Evolutionary conservation across 2,329 filamentous ascomycete genomes (phyloP).

Genomic region (Meredithiella fracta): DNA sequence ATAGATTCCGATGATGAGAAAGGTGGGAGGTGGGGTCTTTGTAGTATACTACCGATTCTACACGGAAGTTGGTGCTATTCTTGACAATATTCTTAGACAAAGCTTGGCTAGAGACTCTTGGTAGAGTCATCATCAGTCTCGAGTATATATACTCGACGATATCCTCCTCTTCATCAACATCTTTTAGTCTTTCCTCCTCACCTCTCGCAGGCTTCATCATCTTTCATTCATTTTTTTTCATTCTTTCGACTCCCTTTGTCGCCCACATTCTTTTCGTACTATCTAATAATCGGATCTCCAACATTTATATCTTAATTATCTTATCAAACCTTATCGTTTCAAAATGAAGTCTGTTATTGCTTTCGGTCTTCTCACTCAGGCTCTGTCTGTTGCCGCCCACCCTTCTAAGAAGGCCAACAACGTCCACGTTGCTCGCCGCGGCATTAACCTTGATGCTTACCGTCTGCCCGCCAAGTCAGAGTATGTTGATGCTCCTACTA

Average conservation of each 20-base stretch:
- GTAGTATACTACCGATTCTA: too few species aligned
- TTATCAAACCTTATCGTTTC: constrained; percentile 1
- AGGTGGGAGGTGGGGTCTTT: too few species aligned
- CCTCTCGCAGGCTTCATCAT: constrained; percentile 5
- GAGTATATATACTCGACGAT: background rate
- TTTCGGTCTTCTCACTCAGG: constrained; percentile 22
- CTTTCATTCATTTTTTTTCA: constrained; percentile 1
- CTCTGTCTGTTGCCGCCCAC: constrained; percentile 21
- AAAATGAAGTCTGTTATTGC: constrained; percentile 22
- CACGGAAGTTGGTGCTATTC: too few species aligned
- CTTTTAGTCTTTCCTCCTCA: constrained; percentile 9
- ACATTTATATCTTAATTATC: background rate
- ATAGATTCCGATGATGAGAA: too few species aligned
- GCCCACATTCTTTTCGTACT: too few species aligned
- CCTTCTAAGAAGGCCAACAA: constrained; percentile 18
- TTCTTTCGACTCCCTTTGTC: background rate
- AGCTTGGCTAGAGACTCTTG: background rate
- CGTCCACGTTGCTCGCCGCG: constrained; percentile 18
- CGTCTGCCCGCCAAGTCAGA: constrained; percentile 20
- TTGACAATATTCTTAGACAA: too few species aligned
- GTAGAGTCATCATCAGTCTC: background rate
- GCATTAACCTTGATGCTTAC: constrained; percentile 22
- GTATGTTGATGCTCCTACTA: constrained; percentile 20
- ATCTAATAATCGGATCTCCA: too few species aligned
- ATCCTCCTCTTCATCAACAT: background rate